phyloP scores from a whole-genome alignment of 371 early-diverging fungal genomes.

The Coemansia sp. region DNA sequence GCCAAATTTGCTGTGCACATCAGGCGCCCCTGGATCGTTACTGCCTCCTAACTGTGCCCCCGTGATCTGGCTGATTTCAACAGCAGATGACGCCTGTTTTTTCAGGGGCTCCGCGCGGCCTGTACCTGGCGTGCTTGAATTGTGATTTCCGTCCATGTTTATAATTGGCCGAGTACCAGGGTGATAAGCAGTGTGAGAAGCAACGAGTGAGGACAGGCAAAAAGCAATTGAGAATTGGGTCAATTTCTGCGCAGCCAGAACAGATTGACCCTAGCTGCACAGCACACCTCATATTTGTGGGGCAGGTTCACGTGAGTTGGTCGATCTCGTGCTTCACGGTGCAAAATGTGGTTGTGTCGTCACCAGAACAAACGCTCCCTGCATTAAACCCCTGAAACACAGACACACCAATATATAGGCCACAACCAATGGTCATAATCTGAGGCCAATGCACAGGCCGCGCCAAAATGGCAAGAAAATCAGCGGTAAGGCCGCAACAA shows the following conservation, averaged over 20 bases:
- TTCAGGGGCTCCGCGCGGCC: constrained; percentile 21
- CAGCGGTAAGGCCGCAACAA: background rate
- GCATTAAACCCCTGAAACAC: constrained; percentile 7
- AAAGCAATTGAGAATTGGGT: background rate
- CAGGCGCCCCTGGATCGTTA: constrained; percentile 6
- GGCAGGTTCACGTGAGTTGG: constrained; percentile 21
- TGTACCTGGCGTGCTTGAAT: constrained; percentile 2
- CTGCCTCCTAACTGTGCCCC: constrained; percentile 2
- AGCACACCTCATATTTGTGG: constrained; percentile 12
- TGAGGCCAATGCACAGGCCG: constrained; percentile 2
- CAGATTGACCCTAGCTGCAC: too few species aligned
- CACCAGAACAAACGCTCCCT: constrained; percentile 4
- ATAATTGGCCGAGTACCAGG: too few species aligned
- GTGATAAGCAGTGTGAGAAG: too few species aligned
- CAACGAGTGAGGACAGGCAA: background rate
- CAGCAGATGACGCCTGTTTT: constrained; percentile 46
- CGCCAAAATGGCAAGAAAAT: constrained; percentile 1
- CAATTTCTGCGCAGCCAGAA: background rate
- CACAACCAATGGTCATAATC: background rate
- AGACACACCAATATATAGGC: too few species aligned
- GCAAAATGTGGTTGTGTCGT: background rate
- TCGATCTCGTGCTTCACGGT: constrained; percentile 7
- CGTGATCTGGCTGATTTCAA: constrained; percentile 16
- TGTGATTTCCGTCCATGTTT: constrained; percentile 4
- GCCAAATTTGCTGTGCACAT: constrained; percentile 24